Evolutionary conservation across 2,329 filamentous ascomycete species (phyloP).

Genomic region (Basipetospora chlamydospora): DNA sequence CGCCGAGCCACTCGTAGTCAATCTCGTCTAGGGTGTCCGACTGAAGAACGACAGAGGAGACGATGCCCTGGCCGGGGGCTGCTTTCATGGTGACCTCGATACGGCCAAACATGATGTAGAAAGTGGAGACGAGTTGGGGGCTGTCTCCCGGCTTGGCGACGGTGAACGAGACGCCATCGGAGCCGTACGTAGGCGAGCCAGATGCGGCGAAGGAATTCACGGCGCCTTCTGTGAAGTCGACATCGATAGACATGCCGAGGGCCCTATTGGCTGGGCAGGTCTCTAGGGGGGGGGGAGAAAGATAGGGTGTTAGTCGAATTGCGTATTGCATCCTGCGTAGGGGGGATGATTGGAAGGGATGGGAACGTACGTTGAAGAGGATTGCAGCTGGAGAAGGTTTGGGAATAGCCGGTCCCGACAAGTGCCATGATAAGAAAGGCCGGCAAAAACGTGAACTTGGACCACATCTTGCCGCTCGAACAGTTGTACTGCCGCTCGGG

Average conservation of each 20-base stretch:
- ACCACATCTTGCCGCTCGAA: too few species aligned
- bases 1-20: conserved; percentile 91
- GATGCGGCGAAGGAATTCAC: conserved; percentile 66
- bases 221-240: conserved; percentile 67
- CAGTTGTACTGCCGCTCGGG: too few species aligned
- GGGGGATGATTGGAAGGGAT: not conserved
- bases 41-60: conserved; percentile 81
- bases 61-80: conserved; percentile 79
- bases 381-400: conserved; percentile 27
- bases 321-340: too few species aligned
- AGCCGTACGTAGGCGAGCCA: conserved; percentile 55
- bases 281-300: conserved; percentile 17
- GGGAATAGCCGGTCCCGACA: conserved; percentile 15
- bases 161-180: conserved; percentile 66
- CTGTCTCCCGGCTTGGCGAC: conserved; percentile 66
- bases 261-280: conserved; percentile 65
- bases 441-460: too few species aligned
- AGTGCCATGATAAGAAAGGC: conserved; percentile 8
- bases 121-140: conserved; percentile 74
- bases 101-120: conserved; percentile 98
- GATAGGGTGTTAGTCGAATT: conserved; percentile 4
- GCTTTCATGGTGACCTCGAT: conserved; percentile 77
- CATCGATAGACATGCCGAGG: conserved; percentile 64
- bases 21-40: conserved; percentile 92
- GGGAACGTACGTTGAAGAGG: conserved; percentile 20